Evolutionary conservation across 208 protist genomes (phyloP), one percentile per base, ranked within the genome.

Genomic region (Leishmania martiniquensis): DNA sequence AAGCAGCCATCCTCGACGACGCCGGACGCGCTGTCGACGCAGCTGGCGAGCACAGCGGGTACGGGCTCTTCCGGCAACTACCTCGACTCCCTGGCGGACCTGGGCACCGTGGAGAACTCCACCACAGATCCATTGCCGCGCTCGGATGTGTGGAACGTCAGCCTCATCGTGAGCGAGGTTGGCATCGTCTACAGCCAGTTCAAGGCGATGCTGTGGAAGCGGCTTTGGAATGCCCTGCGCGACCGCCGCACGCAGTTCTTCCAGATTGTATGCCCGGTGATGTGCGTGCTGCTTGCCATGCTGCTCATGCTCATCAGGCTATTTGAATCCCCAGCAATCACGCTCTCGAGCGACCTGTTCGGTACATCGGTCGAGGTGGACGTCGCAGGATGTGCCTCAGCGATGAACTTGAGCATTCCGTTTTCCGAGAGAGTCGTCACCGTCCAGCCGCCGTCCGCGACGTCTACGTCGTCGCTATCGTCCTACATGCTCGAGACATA

Each of bases 171-270:
- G 12, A 59, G n/a, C 4, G 75, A 55, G 32, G 1, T 54, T 17
- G 0, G 29, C 1, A 72, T 89, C 72, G 75, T 82, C 69, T 78
- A 60, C 60, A 84, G 67, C 44, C 90, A 96, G 82, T 85, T 96
- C 59, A 88, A 85, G 66, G 82, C 85, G 32, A 84, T 86, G 73
- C 34, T 96, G 84, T 49, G 82, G 65, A 93, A 95, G 83, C 91
- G 92, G 1, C 77, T 87, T 15, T 78, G 84, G 74, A 88, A 83
- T 69, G 72, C 84, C 47, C 69, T 93, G 69, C 86, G 91, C 42
- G 90, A 97, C 75, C 83, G 84, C 71, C 85, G 89, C 66, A 94
- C 87, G 52, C 87, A 90, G 74, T 91, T 84, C 60, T 86, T 96
- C 60, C 93, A 96, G 74, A 82, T 96, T 63, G 57, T 92, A 7